These are phyloP conservation scores for Thalassiosira delicatula DNA, from an alignment of 352 stramenopile species.

Conservation along the genomic window DNA sequence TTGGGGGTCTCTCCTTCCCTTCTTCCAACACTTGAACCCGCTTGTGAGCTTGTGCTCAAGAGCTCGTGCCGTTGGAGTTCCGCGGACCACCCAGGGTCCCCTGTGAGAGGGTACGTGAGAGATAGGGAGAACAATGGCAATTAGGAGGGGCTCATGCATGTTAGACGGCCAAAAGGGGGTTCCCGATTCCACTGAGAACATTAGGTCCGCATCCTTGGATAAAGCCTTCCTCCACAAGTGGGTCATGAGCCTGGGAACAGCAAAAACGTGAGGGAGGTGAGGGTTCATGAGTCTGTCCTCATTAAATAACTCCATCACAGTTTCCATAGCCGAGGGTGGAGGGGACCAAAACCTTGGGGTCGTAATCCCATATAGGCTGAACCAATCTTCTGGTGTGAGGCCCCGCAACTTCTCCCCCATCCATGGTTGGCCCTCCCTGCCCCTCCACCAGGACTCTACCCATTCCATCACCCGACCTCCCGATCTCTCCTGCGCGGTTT, in stretches of 20 bases:
- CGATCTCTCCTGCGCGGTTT: neutral
- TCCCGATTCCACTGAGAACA: neutral
- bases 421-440: too few relatives aligned
- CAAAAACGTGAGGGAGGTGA: slow-evolving; percentile 51
- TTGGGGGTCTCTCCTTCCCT: neutral
- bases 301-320: slow-evolving; percentile 53
- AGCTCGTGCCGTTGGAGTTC: neutral
- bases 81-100: neutral
- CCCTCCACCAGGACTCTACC: neutral
- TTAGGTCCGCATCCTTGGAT: neutral
- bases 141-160: slow-evolving; percentile 54
- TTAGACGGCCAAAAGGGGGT: slow-evolving; percentile 26
- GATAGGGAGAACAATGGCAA: slow-evolving; percentile 62
- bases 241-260: slow-evolving; percentile 28
- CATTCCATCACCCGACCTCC: neutral
- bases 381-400: slow-evolving; percentile 49
- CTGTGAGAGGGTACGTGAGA: slow-evolving; percentile 17
- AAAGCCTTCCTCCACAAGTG: neutral
- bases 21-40: neutral
- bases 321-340: slow-evolving; percentile 45
- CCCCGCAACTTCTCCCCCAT: neutral
- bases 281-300: slow-evolving; percentile 48
- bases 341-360: slow-evolving; percentile 52
- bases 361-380: slow-evolving; percentile 34
- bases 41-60: neutral